These are phyloP conservation scores for Pseudozyma flocculosa DNA, from an alignment of 1,284 basidiomycete species.

Conservation along the genomic window DNA sequence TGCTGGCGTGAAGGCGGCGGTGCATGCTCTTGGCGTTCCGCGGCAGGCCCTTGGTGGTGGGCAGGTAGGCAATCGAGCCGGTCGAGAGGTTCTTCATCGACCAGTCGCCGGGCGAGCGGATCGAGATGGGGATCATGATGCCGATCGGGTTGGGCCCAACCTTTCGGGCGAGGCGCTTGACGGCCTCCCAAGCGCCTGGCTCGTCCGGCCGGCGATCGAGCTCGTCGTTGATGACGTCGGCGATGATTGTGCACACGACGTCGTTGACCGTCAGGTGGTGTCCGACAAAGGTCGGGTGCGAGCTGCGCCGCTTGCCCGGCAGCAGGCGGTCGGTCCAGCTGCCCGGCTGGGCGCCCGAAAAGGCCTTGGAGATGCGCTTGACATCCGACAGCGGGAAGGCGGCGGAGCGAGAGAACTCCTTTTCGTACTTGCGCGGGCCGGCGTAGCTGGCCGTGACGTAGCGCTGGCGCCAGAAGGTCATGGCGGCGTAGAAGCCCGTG, in stretches of 20 bases:
- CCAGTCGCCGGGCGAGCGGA: conserved; percentile 48
- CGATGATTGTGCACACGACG: conserved; percentile 48
- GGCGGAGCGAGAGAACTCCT: conserved; percentile 34
- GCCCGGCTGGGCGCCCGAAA: conserved; percentile 47
- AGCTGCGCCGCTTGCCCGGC: conserved; percentile 13
- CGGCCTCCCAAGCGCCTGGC: conserved; percentile 13
- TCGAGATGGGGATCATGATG: conserved; percentile 51
- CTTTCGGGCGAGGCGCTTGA: conserved; percentile 22
- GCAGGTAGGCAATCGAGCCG: conserved; percentile 47
- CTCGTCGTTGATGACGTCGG: conserved; percentile 46
- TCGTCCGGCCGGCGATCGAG: conserved; percentile 15
- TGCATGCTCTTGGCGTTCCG: conserved; percentile 29
- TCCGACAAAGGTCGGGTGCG: conserved; percentile 18
- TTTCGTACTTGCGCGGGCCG: conserved; percentile 36
- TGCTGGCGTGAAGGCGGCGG: conserved; percentile 40
- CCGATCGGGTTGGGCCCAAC: conserved; percentile 39
- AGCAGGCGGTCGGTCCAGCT: conserved; percentile 29
- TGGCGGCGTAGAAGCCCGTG: conserved; percentile 30
- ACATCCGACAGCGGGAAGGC: conserved; percentile 42
- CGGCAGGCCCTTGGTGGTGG: conserved; percentile 23
- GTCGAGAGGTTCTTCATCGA: conserved; percentile 53
- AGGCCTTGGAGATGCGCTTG: conserved; percentile 52
- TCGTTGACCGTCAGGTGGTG: conserved; percentile 55
- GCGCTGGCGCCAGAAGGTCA: conserved; percentile 44
- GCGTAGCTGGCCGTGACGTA: conserved; percentile 34